Evolutionary conservation across 2,329 filamentous ascomycete genomes (phyloP), one percentile per base, ranked within the genome.

Genomic region (Cucurbitaria berberidis): DNA sequence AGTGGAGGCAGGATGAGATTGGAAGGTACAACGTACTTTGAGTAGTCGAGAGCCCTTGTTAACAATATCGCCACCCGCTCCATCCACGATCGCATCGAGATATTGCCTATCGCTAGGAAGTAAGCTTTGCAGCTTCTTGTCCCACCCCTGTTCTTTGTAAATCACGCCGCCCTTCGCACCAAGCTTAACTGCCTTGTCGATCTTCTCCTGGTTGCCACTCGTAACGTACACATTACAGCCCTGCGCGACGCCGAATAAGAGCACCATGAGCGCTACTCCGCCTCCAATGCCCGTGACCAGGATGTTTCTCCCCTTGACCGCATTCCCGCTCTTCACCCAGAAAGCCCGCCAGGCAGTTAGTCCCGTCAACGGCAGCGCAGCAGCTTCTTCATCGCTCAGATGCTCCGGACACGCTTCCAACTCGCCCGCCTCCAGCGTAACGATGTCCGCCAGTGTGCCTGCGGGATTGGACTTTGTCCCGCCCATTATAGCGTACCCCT

Each of bases 251-350:
- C 86, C 92, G 76, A 96, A 96, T 73, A 91, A 82, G 63, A 97
- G 78, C 5, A 84, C 89, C 79, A 90, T 88, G 49, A 97, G 78
- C 29, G 93, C 93, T 1, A 97, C 93, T 38, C 93, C 93, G 30
- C 93, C 93, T 0, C 93, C 93, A 74, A 98, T 96, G 0, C 93
- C 93, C 4, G 93, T 97, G 36, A 98, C 78, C 27, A 98, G 79
- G 3, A 98, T 81, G 69, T 96, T 96, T 56, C 84, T 78, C 2
- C 90, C 90, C 0, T 77, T 75, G 51, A 79, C 77, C 6, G 84
- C 83, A 60, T 87, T 86, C 5, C 82, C 84, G 43, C 83, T 86
- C 81, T 98, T 98, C 6, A 84, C 89, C 45, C 95, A 84, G 38
- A 96, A 78, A 0, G 93, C 93, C 39, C 95, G 82, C 91, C 91